Evolutionary conservation across 1,284 basidiomycete genomes (phyloP).

Genomic region (Ustilago curta): DNA sequence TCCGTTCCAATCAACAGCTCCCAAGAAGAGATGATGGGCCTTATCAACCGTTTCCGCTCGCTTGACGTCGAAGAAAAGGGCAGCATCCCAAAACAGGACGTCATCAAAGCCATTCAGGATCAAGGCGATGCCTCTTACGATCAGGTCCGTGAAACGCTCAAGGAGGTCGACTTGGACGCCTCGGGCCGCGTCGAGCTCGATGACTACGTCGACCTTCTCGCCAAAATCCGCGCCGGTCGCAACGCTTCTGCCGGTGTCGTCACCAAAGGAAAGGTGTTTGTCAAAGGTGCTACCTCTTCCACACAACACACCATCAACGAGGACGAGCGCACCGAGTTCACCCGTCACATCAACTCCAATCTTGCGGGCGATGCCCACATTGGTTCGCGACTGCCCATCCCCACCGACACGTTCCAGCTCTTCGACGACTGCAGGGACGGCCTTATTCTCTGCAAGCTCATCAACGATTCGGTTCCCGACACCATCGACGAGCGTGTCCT

Average conservation of each 20-base stretch:
- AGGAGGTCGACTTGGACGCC: conserved; percentile 92
- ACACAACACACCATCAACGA: conserved; percentile 98
- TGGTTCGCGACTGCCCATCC: conserved; percentile 85
- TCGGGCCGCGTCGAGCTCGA: conserved; percentile 96
- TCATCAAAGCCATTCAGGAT: conserved; percentile 65
- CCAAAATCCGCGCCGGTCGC: conserved; percentile 76
- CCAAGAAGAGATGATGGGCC: conserved; percentile 69
- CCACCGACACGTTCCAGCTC: conserved; percentile 97
- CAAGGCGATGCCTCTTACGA: conserved; percentile 63
- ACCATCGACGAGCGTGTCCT: conserved; percentile 98
- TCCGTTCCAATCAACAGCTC: too few species aligned
- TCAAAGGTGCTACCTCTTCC: conserved; percentile 93
- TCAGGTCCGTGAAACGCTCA: conserved; percentile 78
- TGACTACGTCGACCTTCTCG: conserved; percentile 94
- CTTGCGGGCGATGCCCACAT: conserved; percentile 91
- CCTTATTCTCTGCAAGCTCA: conserved; percentile 94
- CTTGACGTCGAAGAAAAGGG: conserved; percentile 68
- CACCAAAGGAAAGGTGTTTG: conserved; percentile 85
- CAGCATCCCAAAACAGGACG: conserved; percentile 61
- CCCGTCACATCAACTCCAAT: conserved; percentile 94
- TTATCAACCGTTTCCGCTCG: conserved; percentile 62
- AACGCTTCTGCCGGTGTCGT: conserved; percentile 70
- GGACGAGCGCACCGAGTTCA: conserved; percentile 94
- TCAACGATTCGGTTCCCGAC: conserved; percentile 98
- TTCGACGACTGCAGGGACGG: conserved; percentile 97